These are phyloP conservation scores for Calocera viscosa DNA, from an alignment of 768 basidiomycete species.

Conservation along the genomic window DNA sequence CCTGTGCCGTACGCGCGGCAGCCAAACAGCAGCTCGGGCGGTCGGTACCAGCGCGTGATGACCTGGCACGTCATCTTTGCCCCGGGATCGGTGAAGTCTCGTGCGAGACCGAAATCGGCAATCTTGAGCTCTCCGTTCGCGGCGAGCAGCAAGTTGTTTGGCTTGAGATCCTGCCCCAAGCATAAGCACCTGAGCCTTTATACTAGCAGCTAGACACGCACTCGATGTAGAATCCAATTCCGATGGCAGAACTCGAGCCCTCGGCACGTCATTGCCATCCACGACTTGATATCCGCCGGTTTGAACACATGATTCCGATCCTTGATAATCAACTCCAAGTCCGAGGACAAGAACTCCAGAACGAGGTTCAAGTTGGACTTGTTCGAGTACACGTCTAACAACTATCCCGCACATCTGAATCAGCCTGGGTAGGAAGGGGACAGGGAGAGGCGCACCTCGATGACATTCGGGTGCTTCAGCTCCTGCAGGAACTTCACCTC, in stretches of 20 bases:
- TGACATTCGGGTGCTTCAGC: constrained; percentile 85
- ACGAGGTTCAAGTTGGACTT: constrained; percentile 96
- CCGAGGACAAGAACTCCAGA: constrained; percentile 89
- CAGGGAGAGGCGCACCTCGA: constrained; percentile 52
- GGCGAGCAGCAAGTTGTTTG: constrained; percentile 92
- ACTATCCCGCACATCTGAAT: constrained; percentile 34
- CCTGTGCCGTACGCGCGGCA: constrained; percentile 80
- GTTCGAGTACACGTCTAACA: constrained; percentile 91
- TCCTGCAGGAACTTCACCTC: constrained; percentile 97
- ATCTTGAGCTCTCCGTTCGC: constrained; percentile 86
- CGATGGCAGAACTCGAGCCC: constrained; percentile 98
- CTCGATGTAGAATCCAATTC: constrained; percentile 86
- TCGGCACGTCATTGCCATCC: constrained; percentile 97
- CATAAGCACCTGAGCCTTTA: neutral
- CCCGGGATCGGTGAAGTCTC: constrained; percentile 90
- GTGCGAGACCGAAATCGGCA: constrained; percentile 95
- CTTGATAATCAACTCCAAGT: constrained; percentile 93
- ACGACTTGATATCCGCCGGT: constrained; percentile 92
- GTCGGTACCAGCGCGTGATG: constrained; percentile 99
- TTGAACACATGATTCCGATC: constrained; percentile 85
- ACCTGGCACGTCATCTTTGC: constrained; percentile 98
- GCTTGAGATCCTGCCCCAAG: constrained; percentile 77
- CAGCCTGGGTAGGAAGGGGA: neutral
- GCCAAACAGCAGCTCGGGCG: constrained; percentile 88
- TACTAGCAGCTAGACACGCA: constrained; percentile 29